phyloP scores from a whole-genome alignment of 164 flowering plant genomes.

The Vitis vinifera region DNA sequence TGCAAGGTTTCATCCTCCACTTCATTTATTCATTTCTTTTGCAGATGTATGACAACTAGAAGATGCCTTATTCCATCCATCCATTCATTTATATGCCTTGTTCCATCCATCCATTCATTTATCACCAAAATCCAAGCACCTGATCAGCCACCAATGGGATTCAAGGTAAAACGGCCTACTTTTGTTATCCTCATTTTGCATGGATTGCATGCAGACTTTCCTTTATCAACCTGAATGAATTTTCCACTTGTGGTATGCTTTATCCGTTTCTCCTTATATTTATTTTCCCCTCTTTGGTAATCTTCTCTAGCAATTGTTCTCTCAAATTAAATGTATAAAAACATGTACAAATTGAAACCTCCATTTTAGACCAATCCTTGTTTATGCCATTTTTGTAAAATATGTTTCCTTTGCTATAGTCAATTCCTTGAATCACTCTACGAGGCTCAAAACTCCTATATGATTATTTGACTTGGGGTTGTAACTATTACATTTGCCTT shows the following conservation, averaged over 20 bases:
- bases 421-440: neutral
- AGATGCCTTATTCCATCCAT: neutral
- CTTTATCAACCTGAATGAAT: neutral
- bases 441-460: no score
- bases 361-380: slow-evolving; percentile 2
- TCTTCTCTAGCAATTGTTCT: slow-evolving; percentile 6
- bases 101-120: neutral
- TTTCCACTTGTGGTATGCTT: slow-evolving; percentile 10
- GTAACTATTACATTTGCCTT: no score
- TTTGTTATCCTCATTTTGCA: slow-evolving; percentile 6
- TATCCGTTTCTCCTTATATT: neutral
- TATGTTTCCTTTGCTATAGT: slow-evolving; percentile 6
- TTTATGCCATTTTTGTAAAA: slow-evolving; percentile 21
- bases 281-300: slow-evolving; percentile 1
- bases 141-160: neutral
- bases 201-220: neutral
- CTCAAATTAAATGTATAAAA: slow-evolving; percentile 20
- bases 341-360: slow-evolving; percentile 15
- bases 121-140: neutral
- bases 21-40: slow-evolving; percentile 21
- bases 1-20: neutral
- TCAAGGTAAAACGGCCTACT: neutral
- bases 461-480: no score
- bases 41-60: slow-evolving; percentile 10
- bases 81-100: neutral